Conservation (phyloP, 257 asterid genomes). For the Catharanthus roseus region DNA sequence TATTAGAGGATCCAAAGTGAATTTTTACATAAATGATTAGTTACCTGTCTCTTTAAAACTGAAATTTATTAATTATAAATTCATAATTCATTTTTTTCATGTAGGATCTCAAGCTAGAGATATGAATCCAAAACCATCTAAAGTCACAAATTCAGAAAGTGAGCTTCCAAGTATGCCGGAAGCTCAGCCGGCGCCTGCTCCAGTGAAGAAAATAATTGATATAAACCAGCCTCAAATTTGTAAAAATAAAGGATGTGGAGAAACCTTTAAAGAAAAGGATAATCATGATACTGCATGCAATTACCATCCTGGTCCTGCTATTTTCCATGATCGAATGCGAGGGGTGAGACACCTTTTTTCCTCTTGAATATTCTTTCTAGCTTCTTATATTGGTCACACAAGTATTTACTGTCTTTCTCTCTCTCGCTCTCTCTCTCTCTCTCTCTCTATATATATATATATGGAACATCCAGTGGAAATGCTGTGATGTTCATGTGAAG, state of each 20-base stretch:
- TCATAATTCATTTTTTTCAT: slow-evolving; percentile 5
- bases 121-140: slow-evolving; percentile 35
- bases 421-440: background rate
- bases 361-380: background rate
- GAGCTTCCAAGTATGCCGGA: slow-evolving; percentile 28
- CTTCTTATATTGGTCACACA: background rate
- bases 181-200: slow-evolving; percentile 45
- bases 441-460: no score
- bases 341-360: slow-evolving; percentile 52
- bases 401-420: background rate
- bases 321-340: slow-evolving; percentile 84
- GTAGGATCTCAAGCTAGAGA: slow-evolving; percentile 27
- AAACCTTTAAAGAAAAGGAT: slow-evolving; percentile 74
- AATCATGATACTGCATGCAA: slow-evolving; percentile 75
- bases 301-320: slow-evolving; percentile 92
- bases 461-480: slow-evolving; percentile 80
- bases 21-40: background rate
- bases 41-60: background rate
- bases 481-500: slow-evolving; percentile 82
- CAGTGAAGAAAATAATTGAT: slow-evolving; percentile 48
- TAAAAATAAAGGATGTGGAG: slow-evolving; percentile 73
- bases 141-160: slow-evolving; percentile 23
- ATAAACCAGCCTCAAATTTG: slow-evolving; percentile 75
- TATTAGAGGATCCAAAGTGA: no score
- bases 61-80: background rate